Percentiles rank a stretch among this genome's conserved stretches.
Evolutionary conservation across 2,329 filamentous ascomycete species (phyloP).

Genomic region (Lizonia empirigonia): DNA sequence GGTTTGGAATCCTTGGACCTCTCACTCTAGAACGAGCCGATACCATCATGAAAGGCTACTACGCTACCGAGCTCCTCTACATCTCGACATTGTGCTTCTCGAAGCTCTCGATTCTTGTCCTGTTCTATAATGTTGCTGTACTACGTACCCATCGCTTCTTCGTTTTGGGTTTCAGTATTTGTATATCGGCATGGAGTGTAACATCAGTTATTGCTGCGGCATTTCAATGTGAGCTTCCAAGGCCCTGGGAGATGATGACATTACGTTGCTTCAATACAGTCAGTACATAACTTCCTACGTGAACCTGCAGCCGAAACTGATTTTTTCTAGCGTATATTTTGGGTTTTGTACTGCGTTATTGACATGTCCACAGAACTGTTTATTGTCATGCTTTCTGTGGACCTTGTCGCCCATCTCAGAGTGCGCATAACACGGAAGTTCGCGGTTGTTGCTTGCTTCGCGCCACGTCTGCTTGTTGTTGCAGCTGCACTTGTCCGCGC

Average conservation of each 20-base stretch:
- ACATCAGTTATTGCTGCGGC: constrained; percentile 32
- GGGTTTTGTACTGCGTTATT: constrained; percentile 43
- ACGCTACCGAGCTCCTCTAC: constrained; percentile 44
- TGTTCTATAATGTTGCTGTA: constrained; percentile 35
- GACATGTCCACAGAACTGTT: constrained; percentile 41
- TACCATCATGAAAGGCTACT: constrained; percentile 39
- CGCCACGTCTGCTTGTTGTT: constrained; percentile 38
- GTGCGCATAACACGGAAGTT: constrained; percentile 33
- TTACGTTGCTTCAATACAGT: constrained; percentile 39
- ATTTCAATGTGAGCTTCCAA: constrained; percentile 40
- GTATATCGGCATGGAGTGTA: constrained; percentile 37
- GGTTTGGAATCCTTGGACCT: constrained; percentile 24
- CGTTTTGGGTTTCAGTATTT: constrained; percentile 27
- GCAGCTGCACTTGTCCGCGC: constrained; percentile 35
- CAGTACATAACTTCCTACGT: constrained; percentile 9
- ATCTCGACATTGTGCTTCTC: constrained; percentile 36
- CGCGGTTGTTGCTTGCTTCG: constrained; percentile 41
- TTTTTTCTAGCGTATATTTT: constrained; percentile 38
- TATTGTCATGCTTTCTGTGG: constrained; percentile 40
- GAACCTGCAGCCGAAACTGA: no score
- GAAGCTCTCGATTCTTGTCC: constrained; percentile 38
- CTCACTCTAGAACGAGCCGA: constrained; percentile 28
- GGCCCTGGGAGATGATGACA: constrained; percentile 37
- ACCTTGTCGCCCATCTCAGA: constrained; percentile 37
- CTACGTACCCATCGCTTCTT: constrained; percentile 27